These are phyloP conservation scores for Articulospora tetracladia DNA, from an alignment of 495 filamentous ascomycete species.

Conservation along the genomic window DNA sequence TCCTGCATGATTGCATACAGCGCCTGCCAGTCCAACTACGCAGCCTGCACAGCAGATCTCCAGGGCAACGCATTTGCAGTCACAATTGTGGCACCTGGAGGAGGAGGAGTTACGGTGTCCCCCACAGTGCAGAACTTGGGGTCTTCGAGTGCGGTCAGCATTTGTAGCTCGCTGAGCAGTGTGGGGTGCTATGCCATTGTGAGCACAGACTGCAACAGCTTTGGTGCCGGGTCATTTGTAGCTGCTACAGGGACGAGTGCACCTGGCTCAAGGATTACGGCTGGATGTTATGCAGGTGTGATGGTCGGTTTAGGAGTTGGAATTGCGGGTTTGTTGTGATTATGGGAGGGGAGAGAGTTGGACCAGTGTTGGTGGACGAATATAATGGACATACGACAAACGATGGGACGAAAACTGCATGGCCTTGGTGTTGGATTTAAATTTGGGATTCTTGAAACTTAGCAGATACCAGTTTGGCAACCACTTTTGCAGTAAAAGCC, in stretches of 20 bases:
- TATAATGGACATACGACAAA: not conserved
- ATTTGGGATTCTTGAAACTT: not conserved
- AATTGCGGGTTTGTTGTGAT: conserved; percentile 11
- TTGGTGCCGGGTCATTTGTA: conserved; percentile 19
- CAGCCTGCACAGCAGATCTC: conserved; percentile 22
- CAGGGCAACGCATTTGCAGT: conserved; percentile 23
- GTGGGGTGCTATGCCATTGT: conserved; percentile 16
- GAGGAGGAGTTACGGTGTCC: conserved; percentile 21
- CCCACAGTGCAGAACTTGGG: conserved; percentile 22
- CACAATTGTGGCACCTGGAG: conserved; percentile 23
- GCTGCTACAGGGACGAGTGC: conserved; percentile 10
- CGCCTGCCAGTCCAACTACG: conserved; percentile 22
- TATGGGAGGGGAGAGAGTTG: not conserved
- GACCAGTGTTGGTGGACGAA: not conserved
- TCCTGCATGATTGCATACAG: conserved; percentile 18
- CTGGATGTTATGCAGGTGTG: conserved; percentile 19
- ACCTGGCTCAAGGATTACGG: conserved; percentile 15
- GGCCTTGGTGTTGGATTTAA: not conserved
- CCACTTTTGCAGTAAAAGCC: not conserved
- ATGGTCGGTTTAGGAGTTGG: conserved; percentile 19
- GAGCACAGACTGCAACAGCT: conserved; percentile 18
- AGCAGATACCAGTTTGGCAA: not conserved
- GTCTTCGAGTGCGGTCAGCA: conserved; percentile 13
- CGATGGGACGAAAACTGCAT: not conserved
- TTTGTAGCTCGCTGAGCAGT: conserved; percentile 21